A percentile compares a stretch with the other conserved stretches of the same genome.
Conservation (phyloP, 1,284 basidiomycete species). For the Malassezia arunalokei region DNA sequence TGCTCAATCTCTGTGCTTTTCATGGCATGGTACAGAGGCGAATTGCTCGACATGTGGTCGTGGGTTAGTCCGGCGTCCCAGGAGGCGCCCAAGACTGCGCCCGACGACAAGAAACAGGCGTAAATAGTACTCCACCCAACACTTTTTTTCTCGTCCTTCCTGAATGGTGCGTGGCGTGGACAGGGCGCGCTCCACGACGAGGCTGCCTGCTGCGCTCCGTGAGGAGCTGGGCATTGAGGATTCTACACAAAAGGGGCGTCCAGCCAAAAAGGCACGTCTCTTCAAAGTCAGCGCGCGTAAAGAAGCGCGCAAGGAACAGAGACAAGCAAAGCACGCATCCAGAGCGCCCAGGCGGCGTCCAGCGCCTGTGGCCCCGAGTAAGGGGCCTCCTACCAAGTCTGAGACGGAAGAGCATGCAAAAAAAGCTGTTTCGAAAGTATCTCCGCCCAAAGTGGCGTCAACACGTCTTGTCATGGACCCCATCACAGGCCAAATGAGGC, state of each 20-base stretch:
- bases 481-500: conserved; percentile 4
- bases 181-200: conserved; percentile 26
- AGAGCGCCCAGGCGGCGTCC: background rate
- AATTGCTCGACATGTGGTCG: conserved; percentile 38
- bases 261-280: background rate
- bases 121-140: background rate
- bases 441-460: background rate
- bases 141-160: background rate
- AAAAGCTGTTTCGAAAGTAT: background rate
- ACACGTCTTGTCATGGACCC: conserved; percentile 8
- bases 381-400: background rate
- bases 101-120: background rate
- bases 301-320: conserved; percentile 8
- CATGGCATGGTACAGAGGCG: conserved; percentile 44
- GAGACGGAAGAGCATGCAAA: background rate
- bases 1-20: conserved; percentile 50
- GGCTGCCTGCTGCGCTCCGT: conserved; percentile 31
- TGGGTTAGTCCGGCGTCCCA: conserved; percentile 22
- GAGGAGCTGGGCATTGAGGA: conserved; percentile 32
- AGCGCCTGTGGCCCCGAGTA: background rate
- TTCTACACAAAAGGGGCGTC: background rate
- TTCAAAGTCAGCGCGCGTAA: conserved; percentile 7
- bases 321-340: conserved; percentile 7
- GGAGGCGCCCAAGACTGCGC: background rate
- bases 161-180: conserved; percentile 8